Base-by-base conservation (phyloP, 2,329 filamentous ascomycete genomes). In the Scedosporium aurantiacum region DNA sequence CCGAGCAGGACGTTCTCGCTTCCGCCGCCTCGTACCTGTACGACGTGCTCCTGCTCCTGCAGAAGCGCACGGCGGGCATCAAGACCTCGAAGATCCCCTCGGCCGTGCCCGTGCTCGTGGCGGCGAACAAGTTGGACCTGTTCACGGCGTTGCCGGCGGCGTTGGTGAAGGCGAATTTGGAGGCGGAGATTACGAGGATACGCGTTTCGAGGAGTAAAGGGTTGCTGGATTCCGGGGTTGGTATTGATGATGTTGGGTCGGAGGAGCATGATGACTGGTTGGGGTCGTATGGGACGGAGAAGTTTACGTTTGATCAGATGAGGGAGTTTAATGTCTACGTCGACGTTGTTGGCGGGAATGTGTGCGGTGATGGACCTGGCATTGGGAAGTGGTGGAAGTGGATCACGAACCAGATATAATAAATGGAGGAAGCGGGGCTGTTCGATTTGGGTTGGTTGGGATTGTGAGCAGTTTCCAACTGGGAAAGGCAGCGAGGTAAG, bases 101-200 rank as follows among this genome's bases (percentile, higher is more conserved):
- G 23, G 79, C 82, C 23, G 80, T 94, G 7, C 86, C 89, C 0
- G 81, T 99, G 6, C 80, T 99, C 41, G 78, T 99, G 40, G 92
- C 91, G 1, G 92, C 91, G 60, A 99, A 97, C 75, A 99, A 99
- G 80, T 82, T 91, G 70, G 94, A 99, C 72, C 80, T 99, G 1
- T 99, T 99, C 72, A 97, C 94, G 0, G 91, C 93, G 6, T 76
- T 97, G 59, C 94, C 94, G 0, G 83, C 89, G 0, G 81, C 82
- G 5, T 78, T 95, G 37, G 89, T 97, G 63, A 87, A 84, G 72
- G 80, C 80, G 60, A 84, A 82, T 65, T 78, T 99, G 14, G 92
- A 97, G 75, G 78, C 81, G 12, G 93, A 97, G 72, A 84, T 97
- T 63, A 84, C 86, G 27, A 84, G 88, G 58, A 88, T 97, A 60